These are phyloP conservation scores for Amylocarpus encephaloides DNA, from an alignment of 2,329 filamentous ascomycete species.

Conservation along the genomic window DNA sequence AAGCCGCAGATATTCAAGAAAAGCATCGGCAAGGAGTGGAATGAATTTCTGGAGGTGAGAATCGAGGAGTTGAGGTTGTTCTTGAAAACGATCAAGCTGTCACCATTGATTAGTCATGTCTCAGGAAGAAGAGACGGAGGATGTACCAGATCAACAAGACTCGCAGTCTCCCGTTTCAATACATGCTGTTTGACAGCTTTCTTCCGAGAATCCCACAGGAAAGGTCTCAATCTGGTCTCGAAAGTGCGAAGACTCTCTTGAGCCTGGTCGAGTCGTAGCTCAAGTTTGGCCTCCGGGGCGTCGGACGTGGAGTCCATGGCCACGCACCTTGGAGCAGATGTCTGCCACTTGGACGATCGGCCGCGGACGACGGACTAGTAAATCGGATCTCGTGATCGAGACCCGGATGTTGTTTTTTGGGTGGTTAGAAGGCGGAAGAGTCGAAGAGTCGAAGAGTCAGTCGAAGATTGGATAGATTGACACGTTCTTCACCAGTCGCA, in stretches of 20 bases:
- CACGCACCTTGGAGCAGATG: neutral
- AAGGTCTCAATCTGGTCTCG: conserved; percentile 44
- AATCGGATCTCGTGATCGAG: too few relatives aligned
- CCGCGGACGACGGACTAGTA: too few relatives aligned
- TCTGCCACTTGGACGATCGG: neutral
- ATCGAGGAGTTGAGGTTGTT: conserved; percentile 89
- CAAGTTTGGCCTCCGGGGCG: conserved; percentile 51
- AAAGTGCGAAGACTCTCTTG: conserved; percentile 54
- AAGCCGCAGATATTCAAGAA: conserved; percentile 59
- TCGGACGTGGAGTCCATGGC: conserved; percentile 43
- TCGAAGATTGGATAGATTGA: too few relatives aligned
- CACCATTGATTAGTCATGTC: conserved; percentile 12
- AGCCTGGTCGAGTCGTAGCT: conserved; percentile 56
- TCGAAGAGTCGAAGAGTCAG: too few relatives aligned
- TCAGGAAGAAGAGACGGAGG: neutral
- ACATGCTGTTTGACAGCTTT: conserved; percentile 43
- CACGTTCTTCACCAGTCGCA: too few relatives aligned
- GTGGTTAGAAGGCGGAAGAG: too few relatives aligned
- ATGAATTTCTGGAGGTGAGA: conserved; percentile 71
- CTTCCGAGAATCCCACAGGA: conserved; percentile 45
- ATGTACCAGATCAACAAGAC: conserved; percentile 42
- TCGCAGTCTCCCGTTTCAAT: conserved; percentile 42
- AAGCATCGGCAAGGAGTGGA: conserved; percentile 67
- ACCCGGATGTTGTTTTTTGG: too few relatives aligned
- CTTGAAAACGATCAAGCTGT: conserved; percentile 80